Percentiles rank a stretch among this genome's conserved stretches.
Conservation (phyloP, 371 early-diverging fungal species). For the Actinomortierella ambigua region DNA sequence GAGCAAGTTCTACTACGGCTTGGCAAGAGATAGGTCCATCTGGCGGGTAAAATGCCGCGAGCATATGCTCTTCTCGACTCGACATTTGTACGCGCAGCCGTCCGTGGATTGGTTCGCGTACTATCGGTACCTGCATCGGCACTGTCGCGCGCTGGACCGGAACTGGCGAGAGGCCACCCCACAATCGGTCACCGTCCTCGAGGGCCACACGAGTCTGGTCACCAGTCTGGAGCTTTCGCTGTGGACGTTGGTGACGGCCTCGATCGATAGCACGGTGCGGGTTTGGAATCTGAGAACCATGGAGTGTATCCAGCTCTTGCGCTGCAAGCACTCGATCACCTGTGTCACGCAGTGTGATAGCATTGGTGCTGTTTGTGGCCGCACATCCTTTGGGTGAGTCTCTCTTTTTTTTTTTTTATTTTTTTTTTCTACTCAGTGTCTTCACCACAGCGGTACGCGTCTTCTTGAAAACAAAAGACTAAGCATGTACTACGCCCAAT, state of each 20-base stretch:
- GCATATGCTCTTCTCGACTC: not conserved
- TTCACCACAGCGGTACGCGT: too few relatives aligned
- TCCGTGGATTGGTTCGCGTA: conserved; percentile 18
- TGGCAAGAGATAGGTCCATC: not conserved
- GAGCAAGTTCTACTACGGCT: not conserved
- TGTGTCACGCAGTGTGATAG: conserved; percentile 32
- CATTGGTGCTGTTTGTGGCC: conserved; percentile 28
- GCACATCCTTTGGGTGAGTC: conserved; percentile 43
- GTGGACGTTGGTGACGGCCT: conserved; percentile 41
- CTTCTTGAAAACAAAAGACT: not conserved
- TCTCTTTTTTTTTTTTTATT: not conserved
- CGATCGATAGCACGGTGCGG: conserved; percentile 33
- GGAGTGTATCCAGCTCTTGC: conserved; percentile 30
- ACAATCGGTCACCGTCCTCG: conserved; percentile 32
- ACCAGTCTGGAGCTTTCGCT: conserved; percentile 34
- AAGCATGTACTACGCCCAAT: not conserved
- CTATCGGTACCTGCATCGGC: conserved; percentile 27
- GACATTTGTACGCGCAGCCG: not conserved
- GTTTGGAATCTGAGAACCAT: conserved; percentile 39
- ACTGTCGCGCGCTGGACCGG: conserved; percentile 13
- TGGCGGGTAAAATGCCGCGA: not conserved
- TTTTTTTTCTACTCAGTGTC: too few relatives aligned
- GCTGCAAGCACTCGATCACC: conserved; percentile 19
- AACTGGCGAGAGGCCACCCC: conserved; percentile 38
- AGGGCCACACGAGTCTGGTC: conserved; percentile 37